Conservation (phyloP, 306 rosid species). For the Quercus mongolica region DNA sequence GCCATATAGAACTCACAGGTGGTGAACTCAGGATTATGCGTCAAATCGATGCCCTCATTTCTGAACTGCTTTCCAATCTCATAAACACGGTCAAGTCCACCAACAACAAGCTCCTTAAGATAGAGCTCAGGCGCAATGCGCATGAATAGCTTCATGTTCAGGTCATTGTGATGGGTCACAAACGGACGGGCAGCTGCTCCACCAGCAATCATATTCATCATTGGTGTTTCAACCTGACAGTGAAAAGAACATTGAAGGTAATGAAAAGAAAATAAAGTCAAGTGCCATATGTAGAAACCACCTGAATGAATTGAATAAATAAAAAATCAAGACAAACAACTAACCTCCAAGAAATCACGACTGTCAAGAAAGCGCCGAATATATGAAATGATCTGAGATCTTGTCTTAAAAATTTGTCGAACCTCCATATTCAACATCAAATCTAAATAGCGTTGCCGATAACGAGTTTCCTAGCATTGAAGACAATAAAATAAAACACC, state of each 20-base stretch:
- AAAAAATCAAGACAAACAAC: constrained; percentile 20
- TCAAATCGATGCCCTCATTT: constrained; percentile 97
- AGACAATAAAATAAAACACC: neutral
- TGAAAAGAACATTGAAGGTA: constrained; percentile 6
- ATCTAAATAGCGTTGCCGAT: constrained; percentile 85
- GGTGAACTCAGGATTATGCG: constrained; percentile 94
- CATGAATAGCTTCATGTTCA: constrained; percentile 82
- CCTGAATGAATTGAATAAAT: neutral
- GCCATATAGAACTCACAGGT: constrained; percentile 99
- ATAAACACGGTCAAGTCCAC: constrained; percentile 95
- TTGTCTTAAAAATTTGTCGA: constrained; percentile 80
- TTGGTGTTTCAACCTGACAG: constrained; percentile 93
- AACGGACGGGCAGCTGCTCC: constrained; percentile 98
- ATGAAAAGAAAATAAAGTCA: constrained; percentile 1
- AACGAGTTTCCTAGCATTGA: constrained; percentile 78
- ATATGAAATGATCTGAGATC: constrained; percentile 61
- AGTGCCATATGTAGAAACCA: neutral
- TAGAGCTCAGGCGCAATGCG: constrained; percentile 92
- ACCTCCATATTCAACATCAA: constrained; percentile 82
- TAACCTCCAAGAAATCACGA: constrained; percentile 91
- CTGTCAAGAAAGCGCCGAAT: constrained; percentile 67
- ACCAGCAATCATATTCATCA: constrained; percentile 99
- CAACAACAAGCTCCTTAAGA: constrained; percentile 89
- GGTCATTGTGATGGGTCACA: constrained; percentile 88
- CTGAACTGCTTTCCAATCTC: constrained; percentile 98